phyloP scores from a whole-genome alignment of 257 asterid genomes.

The Solanum stenotomum region DNA sequence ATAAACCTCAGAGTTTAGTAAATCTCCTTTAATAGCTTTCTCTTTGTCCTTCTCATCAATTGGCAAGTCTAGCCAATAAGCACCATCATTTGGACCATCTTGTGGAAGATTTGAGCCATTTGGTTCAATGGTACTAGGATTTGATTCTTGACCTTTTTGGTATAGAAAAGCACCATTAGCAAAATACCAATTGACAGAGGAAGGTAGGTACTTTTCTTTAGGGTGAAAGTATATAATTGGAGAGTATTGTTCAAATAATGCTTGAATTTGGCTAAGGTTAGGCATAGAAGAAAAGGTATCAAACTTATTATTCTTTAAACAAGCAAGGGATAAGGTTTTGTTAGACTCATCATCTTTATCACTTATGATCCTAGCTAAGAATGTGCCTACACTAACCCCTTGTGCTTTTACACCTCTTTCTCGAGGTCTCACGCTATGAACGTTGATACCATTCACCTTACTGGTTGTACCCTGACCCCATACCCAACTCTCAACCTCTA shows the following conservation, averaged over 20 bases:
- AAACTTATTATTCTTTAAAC: constrained; percentile 52
- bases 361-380: constrained; percentile 12
- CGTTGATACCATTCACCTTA: constrained; percentile 16
- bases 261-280: constrained; percentile 33
- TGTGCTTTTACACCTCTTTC: constrained; percentile 41
- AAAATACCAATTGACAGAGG: constrained; percentile 80
- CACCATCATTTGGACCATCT: constrained; percentile 60
- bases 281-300: constrained; percentile 33
- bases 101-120: constrained; percentile 77
- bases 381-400: constrained; percentile 41
- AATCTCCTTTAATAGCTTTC: constrained; percentile 45
- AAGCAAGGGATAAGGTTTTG: constrained; percentile 22
- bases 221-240: constrained; percentile 71
- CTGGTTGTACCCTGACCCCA: constrained; percentile 39
- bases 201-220: constrained; percentile 52
- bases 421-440: constrained; percentile 42
- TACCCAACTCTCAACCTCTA: constrained; percentile 42
- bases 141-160: constrained; percentile 42
- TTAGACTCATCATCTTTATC: neutral
- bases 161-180: constrained; percentile 48
- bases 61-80: constrained; percentile 78
- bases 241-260: constrained; percentile 41
- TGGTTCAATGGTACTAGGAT: constrained; percentile 32
- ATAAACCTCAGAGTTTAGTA: constrained; percentile 46
- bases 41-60: constrained; percentile 14